Evolutionary conservation across 352 stramenopile genomes (phyloP), one percentile per base, ranked within the genome.

Genomic region (Globisporangium mamillatum): DNA sequence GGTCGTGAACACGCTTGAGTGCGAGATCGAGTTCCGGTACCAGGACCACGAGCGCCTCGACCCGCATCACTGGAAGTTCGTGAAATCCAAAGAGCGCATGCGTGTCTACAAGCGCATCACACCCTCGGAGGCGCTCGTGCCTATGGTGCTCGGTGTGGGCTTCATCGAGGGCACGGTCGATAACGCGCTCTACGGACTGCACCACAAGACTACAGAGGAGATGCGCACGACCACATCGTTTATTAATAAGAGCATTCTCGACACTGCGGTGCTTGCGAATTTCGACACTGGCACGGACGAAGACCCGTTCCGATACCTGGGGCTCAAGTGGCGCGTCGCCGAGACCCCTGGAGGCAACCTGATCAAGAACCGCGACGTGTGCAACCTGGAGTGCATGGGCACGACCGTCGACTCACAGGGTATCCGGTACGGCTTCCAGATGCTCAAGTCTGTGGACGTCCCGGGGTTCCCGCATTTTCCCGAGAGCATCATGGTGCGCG

Each of bases 361-460:
- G 27, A 79, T 84, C 64, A 76, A 76, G 38, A 71, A 78, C 41
- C 82, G 82, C 0, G 82, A 88, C 44, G 54, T 84, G 48, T 80
- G 73, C 52, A 77, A 71, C 4, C 72, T 91, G 12, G 82, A 91
- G 63, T 80, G 74, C 44, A 82, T 83, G 61, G 80, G 82, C 3
- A 74, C 36, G 16, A 4, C 36, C 3, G 36, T 78, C 0, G 69
- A 62, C 50, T 38, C 44, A 4, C 50, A 80, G 6, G 79, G 79
- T 4, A 63, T 81, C 1, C 61, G 64, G 18, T 88, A 81, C 59
- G 80, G 71, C 2, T 84, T 79, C 67, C 77, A 80, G 16, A 44
- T 89, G 22, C 67, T 88, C 24, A 79, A 86, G 53, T 89, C 80
- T 14, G 72, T 91, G 27, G 77, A 88, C 20, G 67, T 77, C 3